Conservation (phyloP, 768 basidiomycete genomes). For the Daedaleopsis nitida region DNA sequence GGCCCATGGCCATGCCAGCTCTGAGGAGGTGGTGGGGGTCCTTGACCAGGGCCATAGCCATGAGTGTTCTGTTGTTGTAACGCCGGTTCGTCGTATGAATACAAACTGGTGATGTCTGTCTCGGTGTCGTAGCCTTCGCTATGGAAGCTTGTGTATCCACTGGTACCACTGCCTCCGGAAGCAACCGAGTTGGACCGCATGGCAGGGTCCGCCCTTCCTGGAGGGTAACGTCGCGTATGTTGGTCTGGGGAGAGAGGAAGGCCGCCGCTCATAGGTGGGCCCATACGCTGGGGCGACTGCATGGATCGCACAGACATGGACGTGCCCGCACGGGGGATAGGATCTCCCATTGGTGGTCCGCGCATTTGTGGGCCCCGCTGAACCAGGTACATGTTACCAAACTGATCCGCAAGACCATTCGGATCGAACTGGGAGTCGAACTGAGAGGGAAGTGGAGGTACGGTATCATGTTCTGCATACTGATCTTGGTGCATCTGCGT, state of each 20-base stretch:
- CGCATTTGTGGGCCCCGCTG: constrained; percentile 39
- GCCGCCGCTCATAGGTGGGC: constrained; percentile 11
- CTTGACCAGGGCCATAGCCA: constrained; percentile 5
- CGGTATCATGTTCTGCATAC: constrained; percentile 21
- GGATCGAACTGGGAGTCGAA: constrained; percentile 50
- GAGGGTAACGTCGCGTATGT: constrained; percentile 20
- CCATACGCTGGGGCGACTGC: constrained; percentile 21
- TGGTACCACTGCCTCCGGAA: constrained; percentile 37
- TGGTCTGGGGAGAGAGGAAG: constrained; percentile 24
- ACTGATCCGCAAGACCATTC: constrained; percentile 48
- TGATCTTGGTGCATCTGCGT: constrained; percentile 36
- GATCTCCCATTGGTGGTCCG: constrained; percentile 40
- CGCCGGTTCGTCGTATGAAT: constrained; percentile 41
- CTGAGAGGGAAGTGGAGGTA: constrained; percentile 34
- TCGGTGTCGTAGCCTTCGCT: constrained; percentile 34
- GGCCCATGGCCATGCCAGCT: constrained; percentile 17
- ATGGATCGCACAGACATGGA: constrained; percentile 35
- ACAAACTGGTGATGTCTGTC: constrained; percentile 36
- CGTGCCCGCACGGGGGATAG: constrained; percentile 55
- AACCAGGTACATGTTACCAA: constrained; percentile 55
- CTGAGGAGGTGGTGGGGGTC: background rate
- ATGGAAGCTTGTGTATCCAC: constrained; percentile 33
- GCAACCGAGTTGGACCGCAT: constrained; percentile 29
- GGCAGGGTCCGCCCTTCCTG: constrained; percentile 15
- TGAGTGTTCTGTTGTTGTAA: constrained; percentile 16